phyloP scores from a whole-genome alignment of 441 rosid species.

The Bruguiera hainesii region DNA sequence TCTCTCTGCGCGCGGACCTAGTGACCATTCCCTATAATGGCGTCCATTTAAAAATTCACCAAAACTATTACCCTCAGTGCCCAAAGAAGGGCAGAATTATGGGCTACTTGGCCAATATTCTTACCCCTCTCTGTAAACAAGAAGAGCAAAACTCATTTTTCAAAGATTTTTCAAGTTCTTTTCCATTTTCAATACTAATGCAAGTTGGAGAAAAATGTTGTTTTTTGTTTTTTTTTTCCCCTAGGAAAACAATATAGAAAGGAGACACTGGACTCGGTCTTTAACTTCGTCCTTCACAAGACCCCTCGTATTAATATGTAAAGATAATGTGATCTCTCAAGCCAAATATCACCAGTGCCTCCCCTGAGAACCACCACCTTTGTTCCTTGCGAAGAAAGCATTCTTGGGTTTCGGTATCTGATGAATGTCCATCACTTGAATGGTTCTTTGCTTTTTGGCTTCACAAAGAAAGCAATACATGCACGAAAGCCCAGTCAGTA shows the following conservation, averaged over 20 bases:
- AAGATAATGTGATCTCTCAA: slow-evolving; percentile 14
- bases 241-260: slow-evolving; percentile 19
- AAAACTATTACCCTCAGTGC: too few relatives aligned
- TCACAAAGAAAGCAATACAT: slow-evolving; percentile 31
- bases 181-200: slow-evolving; percentile 1
- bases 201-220: slow-evolving; percentile 14
- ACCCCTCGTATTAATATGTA: neutral
- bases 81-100: neutral
- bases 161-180: slow-evolving; percentile 1
- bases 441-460: slow-evolving; percentile 97
- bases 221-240: neutral
- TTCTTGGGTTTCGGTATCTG: slow-evolving; percentile 96
- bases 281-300: slow-evolving; percentile 13
- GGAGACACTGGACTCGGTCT: slow-evolving; percentile 17
- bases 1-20: too few relatives aligned
- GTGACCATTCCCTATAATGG: too few relatives aligned
- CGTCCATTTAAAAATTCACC: too few relatives aligned
- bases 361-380: slow-evolving; percentile 76
- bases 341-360: slow-evolving; percentile 69
- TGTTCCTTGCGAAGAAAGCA: slow-evolving; percentile 75
- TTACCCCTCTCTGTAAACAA: neutral
- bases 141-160: neutral
- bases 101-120: neutral
- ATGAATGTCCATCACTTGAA: slow-evolving; percentile 98
- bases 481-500: slow-evolving; percentile 15